Percentiles rank a stretch among this genome's conserved stretches.
Conservation (phyloP, 176 grass and related monocot species). For the Cenchrus americanus region DNA sequence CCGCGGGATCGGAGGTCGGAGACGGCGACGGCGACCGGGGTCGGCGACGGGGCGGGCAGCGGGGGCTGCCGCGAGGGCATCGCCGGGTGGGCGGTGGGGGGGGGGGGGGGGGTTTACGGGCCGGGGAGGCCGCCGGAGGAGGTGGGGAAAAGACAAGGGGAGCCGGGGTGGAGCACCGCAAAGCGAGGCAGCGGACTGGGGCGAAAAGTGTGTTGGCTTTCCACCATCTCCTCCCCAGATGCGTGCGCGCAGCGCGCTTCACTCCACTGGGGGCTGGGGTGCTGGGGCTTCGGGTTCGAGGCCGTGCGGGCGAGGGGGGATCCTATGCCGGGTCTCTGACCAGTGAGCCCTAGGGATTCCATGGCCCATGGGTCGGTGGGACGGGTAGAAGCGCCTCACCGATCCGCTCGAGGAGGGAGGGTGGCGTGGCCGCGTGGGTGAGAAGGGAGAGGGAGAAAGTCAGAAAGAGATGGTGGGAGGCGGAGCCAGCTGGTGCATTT, state of each 20-base stretch:
- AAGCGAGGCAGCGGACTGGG: conserved; percentile 31
- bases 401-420: too few relatives aligned
- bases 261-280: too few relatives aligned
- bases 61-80: conserved; percentile 76
- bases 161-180: not conserved
- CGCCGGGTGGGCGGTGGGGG: not conserved
- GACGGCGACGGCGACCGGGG: not conserved
- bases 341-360: not conserved
- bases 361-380: conserved; percentile 28
- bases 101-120: not conserved
- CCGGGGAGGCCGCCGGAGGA: not conserved
- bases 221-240: conserved; percentile 52
- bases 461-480: not conserved
- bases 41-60: conserved; percentile 7
- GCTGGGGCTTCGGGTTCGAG: not conserved
- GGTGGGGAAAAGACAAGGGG: conserved; percentile 44
- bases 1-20: not conserved
- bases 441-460: not conserved
- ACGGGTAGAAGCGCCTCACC: too few relatives aligned
- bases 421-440: not conserved
- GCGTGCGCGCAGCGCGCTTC: conserved; percentile 2
- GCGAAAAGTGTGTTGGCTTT: conserved; percentile 69
- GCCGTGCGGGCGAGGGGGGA: not conserved
- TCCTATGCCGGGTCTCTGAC: conserved; percentile 27
- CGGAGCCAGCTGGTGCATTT: conserved; percentile 28